A percentile compares a stretch with the other conserved stretches of the same genome.
Evolutionary conservation across 805 yeast genomes (phyloP).

Genomic region (Spathaspora passalidarum): DNA sequence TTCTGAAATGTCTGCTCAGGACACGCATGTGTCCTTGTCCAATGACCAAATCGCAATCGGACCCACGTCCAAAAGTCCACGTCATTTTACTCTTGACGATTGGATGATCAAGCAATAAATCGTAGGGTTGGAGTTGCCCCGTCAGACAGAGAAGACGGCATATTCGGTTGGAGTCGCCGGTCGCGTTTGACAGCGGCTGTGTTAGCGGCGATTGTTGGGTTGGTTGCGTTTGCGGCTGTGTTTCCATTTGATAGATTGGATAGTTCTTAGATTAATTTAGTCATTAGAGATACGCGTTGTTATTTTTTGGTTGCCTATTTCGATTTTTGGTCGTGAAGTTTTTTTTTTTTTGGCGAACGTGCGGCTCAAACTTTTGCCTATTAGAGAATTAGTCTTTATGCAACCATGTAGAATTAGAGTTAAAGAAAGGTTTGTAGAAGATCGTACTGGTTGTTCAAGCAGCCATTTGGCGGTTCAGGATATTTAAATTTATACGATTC

Average conservation of each 20-base stretch:
- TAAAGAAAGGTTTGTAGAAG: too few species aligned
- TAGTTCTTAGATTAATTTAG: too few species aligned
- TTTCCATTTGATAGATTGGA: not conserved
- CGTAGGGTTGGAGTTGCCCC: slow-evolving; percentile 42
- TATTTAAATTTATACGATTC: too few species aligned
- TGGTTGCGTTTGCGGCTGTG: slow-evolving; percentile 29
- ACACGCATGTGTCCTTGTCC: slow-evolving; percentile 54
- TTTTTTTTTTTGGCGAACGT: not conserved
- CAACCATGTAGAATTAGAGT: too few species aligned
- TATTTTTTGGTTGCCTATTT: not conserved
- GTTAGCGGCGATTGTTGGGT: slow-evolving; percentile 37
- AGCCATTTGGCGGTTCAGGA: too few species aligned
- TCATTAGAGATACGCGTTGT: not conserved
- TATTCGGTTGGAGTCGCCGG: slow-evolving; percentile 31
- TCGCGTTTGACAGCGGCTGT: slow-evolving; percentile 23
- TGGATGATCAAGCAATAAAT: slow-evolving; percentile 10
- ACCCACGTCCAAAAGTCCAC: slow-evolving; percentile 78
- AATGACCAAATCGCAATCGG: slow-evolving; percentile 60
- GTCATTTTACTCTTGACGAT: slow-evolving; percentile 27
- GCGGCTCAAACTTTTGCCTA: not conserved
- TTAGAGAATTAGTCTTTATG: not conserved
- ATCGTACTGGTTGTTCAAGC: too few species aligned
- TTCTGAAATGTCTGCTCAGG: slow-evolving; percentile 69
- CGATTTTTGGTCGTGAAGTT: not conserved
- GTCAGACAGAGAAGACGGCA: slow-evolving; percentile 60